Base-by-base conservation (phyloP, 129 eudicot genomes). In the Smallanthus sonchifolius region DNA sequence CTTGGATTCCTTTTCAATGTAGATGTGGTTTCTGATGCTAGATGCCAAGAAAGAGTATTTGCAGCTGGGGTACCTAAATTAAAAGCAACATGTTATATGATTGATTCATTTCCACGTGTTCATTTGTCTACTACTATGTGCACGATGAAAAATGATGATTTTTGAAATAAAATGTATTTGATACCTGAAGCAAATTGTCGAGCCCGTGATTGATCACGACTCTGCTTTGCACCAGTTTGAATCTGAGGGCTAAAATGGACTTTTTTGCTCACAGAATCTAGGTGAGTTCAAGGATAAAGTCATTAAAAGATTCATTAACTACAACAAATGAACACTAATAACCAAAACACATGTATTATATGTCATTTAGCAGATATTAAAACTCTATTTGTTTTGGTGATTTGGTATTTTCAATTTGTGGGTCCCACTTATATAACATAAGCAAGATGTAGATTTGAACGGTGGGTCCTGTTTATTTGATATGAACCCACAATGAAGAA, bases 11-110 rank as follows among this genome's bases (percentile, higher is more conserved):
- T 85, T 83, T 83, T 88, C 74, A 90, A 68, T 14, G 97, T 86
- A 20, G 97, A 82, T 72, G 85, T 86, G 17, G 90, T 83, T 83
- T 86, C 99, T 11, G 99, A 86, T 45, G 96, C 97, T 77, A 94
- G 78, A 91, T 94, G 99, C 99, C 99, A 94, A 57, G 88, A 85
- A 32, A 94, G 89, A 76, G 99, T 88, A 63, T 83, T 94, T 77
- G 97, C 79, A 48, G 96, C 78, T 9, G 96, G 88, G 65, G 88
- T 83, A 40, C 91, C 99, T 94, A 74, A 19, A 73, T 76, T 20
- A 38, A 47, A 28, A 15, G 30, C 47, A 60, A 40, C 6, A 5
- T 59, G 65, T 73, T n/a, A 76, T 16, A 44, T 36, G 55, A 57
- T 35, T 39, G 10, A 20, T 70, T 63, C 11, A 39, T 65, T 35